Base-by-base conservation (phyloP, 352 stramenopile species). In the Globisporangium emineosum region DNA sequence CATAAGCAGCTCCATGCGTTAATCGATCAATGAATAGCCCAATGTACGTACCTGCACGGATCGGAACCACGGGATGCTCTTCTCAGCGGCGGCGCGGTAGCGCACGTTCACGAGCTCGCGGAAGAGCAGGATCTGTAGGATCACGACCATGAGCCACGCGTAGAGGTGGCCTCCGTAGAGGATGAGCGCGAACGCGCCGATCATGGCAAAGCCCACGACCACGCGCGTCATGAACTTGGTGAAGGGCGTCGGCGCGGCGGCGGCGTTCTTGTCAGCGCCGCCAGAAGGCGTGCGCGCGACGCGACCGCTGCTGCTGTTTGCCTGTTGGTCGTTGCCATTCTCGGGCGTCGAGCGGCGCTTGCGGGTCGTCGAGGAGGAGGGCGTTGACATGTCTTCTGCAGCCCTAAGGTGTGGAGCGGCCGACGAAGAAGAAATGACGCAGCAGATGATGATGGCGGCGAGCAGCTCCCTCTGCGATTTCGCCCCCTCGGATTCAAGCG, bases 91-190 rank as follows among this genome's bases (percentile, higher is more conserved):
- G 4, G 84, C 88, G 63, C 93, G 90, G 79, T 99, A 99, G 2
- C 97, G 89, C 33, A 99, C 96, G 65, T 98, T 98, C n/a, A 99
- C 96, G 5, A 99, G 82, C 75, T 99, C 97, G n/a, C 91, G 91
- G 82, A 98, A 98, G 47, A 98, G 81, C 58, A 97, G 71, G 57
- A 90, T 88, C 72, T 97, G 87, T 32, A 94, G 74, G 23, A 96
- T 70, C 47, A 94, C 79, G 43, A 97, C 90, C 58, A 97, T 82
- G 51, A 81, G 68, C 85, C 81, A 91, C 21, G 80, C 81, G 71
- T 93, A 93, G 70, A 93, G 77, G 69, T 93, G 85, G 32, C 85
- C 85, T 49, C 82, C 82, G 67, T 93, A 93, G 45, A 91, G 72
- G 62, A 93, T 86, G 62, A 82, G 69, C 51, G 72, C 77, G 51